Evolutionary conservation across 768 basidiomycete species (phyloP).

Genomic region (Mycena pura): DNA sequence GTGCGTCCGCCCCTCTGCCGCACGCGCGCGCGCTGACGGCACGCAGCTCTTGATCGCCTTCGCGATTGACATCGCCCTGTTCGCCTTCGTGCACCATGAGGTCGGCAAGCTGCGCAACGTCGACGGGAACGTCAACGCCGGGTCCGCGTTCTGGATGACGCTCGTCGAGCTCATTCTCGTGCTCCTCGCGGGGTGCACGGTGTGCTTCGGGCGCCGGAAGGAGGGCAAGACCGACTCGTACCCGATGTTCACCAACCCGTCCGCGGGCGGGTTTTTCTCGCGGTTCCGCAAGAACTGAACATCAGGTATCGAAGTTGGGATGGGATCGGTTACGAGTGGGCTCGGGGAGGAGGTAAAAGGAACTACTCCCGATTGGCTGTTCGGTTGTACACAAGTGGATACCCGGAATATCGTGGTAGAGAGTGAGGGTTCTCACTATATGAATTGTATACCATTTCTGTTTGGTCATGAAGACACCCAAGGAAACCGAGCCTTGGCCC

Average conservation of each 20-base stretch:
- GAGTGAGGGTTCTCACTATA: too few species aligned
- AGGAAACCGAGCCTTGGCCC: too few species aligned
- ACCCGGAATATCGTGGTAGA: too few species aligned
- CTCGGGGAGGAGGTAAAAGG: too few species aligned
- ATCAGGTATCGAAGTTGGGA: too few species aligned
- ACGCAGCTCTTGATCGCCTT: conserved; percentile 24
- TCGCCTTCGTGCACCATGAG: conserved; percentile 20
- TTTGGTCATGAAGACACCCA: too few species aligned
- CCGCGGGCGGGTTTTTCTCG: conserved; percentile 36
- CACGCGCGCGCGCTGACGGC: neutral
- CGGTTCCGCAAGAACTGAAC: conserved; percentile 44
- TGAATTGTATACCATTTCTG: too few species aligned
- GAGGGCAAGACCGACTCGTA: conserved; percentile 48
- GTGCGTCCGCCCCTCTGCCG: neutral
- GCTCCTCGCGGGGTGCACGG: conserved; percentile 65
- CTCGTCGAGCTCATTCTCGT: conserved; percentile 69
- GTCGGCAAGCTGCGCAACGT: conserved; percentile 13
- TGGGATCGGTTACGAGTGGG: too few species aligned
- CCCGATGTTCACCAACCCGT: conserved; percentile 41
- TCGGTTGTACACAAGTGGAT: too few species aligned
- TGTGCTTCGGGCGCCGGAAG: conserved; percentile 68
- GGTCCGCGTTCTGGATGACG: conserved; percentile 76
- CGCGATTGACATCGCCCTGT: conserved; percentile 28
- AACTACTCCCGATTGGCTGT: too few species aligned
- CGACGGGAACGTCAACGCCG: conserved; percentile 8